These are phyloP conservation scores for Aspergillus udagawae DNA, from an alignment of 2,329 filamentous ascomycete genomes.

Conservation along the genomic window DNA sequence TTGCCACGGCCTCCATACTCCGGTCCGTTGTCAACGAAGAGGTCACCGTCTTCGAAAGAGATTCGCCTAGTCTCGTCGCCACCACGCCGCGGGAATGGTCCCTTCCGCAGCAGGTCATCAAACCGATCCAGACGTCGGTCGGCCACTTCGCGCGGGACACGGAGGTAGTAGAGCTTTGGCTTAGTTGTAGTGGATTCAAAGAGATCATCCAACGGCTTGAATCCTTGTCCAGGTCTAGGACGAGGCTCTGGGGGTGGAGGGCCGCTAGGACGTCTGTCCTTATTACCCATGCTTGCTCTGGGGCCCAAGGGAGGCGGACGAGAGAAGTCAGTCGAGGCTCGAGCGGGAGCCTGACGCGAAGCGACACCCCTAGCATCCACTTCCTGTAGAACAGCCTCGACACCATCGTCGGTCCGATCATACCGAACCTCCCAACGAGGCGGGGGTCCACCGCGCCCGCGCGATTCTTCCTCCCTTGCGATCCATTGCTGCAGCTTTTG, in stretches of 20 bases:
- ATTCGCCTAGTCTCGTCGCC: conserved; percentile 63
- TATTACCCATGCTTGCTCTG: conserved; percentile 18
- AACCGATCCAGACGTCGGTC: conserved; percentile 61
- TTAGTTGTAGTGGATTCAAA: conserved; percentile 59
- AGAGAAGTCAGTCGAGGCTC: conserved; percentile 13
- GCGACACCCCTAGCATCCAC: conserved; percentile 25
- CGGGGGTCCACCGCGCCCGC: conserved; percentile 35
- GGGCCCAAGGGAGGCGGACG: conserved; percentile 23
- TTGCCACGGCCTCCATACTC: conserved; percentile 51
- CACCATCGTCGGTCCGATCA: conserved; percentile 52
- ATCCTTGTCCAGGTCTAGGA: conserved; percentile 38
- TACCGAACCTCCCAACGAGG: conserved; percentile 73
- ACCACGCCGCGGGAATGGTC: conserved; percentile 33
- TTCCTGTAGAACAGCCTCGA: conserved; percentile 57
- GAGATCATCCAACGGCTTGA: conserved; percentile 56
- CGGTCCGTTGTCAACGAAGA: conserved; percentile 67
- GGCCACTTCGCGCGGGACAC: conserved; percentile 62
- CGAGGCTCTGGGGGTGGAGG: conserved; percentile 14
- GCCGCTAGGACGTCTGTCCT: conserved; percentile 24
- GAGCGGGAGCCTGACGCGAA: conserved; percentile 8
- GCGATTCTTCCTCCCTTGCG: conserved; percentile 57
- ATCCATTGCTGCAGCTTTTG: conserved; percentile 73
- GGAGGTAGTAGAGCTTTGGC: conserved; percentile 62
- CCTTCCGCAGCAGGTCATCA: conserved; percentile 40
- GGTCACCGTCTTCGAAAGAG: conserved; percentile 64